Conservation (phyloP, 148 eudicot species). For the Nyssa sinensis region DNA sequence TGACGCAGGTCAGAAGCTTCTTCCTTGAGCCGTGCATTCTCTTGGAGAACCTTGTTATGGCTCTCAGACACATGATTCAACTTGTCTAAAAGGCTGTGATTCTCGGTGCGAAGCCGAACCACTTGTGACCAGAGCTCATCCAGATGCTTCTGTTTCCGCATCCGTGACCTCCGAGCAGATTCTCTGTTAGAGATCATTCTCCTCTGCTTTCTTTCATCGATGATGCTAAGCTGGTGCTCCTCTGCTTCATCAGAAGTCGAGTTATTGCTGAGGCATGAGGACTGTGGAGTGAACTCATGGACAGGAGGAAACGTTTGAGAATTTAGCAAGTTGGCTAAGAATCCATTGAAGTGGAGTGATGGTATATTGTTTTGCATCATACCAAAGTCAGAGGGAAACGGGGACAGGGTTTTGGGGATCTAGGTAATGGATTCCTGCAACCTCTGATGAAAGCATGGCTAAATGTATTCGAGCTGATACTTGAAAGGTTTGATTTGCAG, state of each 20-base stretch:
- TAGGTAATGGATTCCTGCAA: conserved; percentile 36
- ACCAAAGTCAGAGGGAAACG: conserved; percentile 29
- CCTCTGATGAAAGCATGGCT: conserved; percentile 45
- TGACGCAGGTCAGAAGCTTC: conserved; percentile 58
- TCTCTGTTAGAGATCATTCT: conserved; percentile 87
- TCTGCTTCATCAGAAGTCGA: conserved; percentile 66
- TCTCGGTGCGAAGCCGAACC: conserved; percentile 52
- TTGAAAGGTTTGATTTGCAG: background rate
- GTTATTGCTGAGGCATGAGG: conserved; percentile 44
- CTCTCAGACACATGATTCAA: conserved; percentile 41
- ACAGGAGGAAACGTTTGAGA: conserved; percentile 20
- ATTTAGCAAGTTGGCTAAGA: conserved; percentile 22
- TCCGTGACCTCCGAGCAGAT: conserved; percentile 84
- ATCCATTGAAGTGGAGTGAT: conserved; percentile 19
- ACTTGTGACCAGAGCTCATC: conserved; percentile 79
- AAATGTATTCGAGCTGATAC: background rate
- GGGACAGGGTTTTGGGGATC: conserved; percentile 20
- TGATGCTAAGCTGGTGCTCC: conserved; percentile 32
- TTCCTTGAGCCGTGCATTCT: conserved; percentile 65
- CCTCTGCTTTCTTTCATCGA: conserved; percentile 74
- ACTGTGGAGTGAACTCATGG: conserved; percentile 27
- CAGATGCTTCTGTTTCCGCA: conserved; percentile 82
- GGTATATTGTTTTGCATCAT: conserved; percentile 29
- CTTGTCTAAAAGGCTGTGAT: conserved; percentile 51
- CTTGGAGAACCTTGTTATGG: conserved; percentile 50